Percentiles rank a stretch among this genome's conserved stretches.
These are phyloP conservation scores for Lepraria neglecta DNA, from an alignment of 495 filamentous ascomycete species.

Conservation along the genomic window DNA sequence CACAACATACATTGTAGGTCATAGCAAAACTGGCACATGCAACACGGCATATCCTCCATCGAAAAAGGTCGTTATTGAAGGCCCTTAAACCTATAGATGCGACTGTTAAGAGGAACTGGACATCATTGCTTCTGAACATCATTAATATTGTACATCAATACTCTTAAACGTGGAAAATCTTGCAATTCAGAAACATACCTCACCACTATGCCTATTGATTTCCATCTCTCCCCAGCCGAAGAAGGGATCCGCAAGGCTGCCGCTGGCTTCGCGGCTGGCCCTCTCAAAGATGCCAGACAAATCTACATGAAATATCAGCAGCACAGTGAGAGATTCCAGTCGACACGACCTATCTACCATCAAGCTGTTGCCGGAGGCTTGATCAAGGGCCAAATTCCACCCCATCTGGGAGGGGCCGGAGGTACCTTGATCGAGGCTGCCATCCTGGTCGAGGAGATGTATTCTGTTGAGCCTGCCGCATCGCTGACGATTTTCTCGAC, in stretches of 20 bases:
- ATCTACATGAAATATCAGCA: slow-evolving; percentile 33
- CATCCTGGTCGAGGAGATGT: slow-evolving; percentile 49
- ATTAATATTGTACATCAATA: too few species aligned
- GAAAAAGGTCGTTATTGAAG: background rate
- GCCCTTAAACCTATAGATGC: background rate
- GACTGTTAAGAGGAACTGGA: background rate
- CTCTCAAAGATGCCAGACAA: slow-evolving; percentile 34
- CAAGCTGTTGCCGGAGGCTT: slow-evolving; percentile 39
- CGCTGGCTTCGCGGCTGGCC: slow-evolving; percentile 31
- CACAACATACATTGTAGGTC: too few species aligned
- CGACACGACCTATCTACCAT: slow-evolving; percentile 41
- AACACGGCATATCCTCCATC: background rate
- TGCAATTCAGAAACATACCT: background rate
- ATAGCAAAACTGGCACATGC: too few species aligned
- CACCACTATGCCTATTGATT: slow-evolving; percentile 33
- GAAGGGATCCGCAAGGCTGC: slow-evolving; percentile 34
- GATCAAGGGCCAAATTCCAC: slow-evolving; percentile 44
- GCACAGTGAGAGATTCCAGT: slow-evolving; percentile 39
- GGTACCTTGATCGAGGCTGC: slow-evolving; percentile 42
- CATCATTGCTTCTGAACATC: too few species aligned
- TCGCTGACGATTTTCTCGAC: slow-evolving; percentile 48
- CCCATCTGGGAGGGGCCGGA: slow-evolving; percentile 39
- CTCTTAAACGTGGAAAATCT: background rate
- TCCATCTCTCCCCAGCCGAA: slow-evolving; percentile 37
- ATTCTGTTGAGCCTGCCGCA: slow-evolving; percentile 42